Base-by-base conservation (phyloP, 2,329 filamentous ascomycete genomes). In the Ascochyta clinopodiicola region DNA sequence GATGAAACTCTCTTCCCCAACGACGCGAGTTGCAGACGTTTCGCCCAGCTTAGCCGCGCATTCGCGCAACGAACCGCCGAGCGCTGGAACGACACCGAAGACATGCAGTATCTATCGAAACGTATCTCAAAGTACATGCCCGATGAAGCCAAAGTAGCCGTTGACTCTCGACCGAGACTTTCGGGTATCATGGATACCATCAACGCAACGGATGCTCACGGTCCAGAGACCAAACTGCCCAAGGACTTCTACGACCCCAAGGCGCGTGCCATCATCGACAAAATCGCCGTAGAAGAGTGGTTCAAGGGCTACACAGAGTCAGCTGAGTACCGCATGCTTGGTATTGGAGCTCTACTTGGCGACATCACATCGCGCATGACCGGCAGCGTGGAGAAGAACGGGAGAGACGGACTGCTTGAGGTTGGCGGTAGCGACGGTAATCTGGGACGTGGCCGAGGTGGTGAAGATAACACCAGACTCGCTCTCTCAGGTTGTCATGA, bases 141-240 rank as follows among this genome's bases (percentile, higher is more conserved):
- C 0, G 82, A 86, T 7, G 82, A 82, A 40, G 72, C 73, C 27
- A 82, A 83, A 35, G 87, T 97, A 8, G 90, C 89, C 24, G 91
- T 98, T 8, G 92, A 97, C 74, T 88, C 88, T 1, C 88, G 88
- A 56, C 95, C 95, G 0, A 84, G 93, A 39, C 81, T 98, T 12
- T 92, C 88, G 6, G 95, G 95, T 48, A 89, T 99, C 67, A 92
- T 96, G 89, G 95, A 99, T 77, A 95, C 91, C 0, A 84, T 98
- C 69, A 98, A 97, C 72, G 86, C 91, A 6, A 96, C 92, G 0
- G 81, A 90, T 12, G 94, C 93, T 2, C 95, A 98, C 72, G 91
- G 91, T 0, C 85, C 89, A 0, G 84, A 84, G 10, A 97, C 93
- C 0, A 86, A 83, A 40, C 82, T 98, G 2, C 95, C 95, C 0